These are phyloP conservation scores for Mortierella sp. DNA, from an alignment of 371 early-diverging fungal genomes.

Conservation along the genomic window DNA sequence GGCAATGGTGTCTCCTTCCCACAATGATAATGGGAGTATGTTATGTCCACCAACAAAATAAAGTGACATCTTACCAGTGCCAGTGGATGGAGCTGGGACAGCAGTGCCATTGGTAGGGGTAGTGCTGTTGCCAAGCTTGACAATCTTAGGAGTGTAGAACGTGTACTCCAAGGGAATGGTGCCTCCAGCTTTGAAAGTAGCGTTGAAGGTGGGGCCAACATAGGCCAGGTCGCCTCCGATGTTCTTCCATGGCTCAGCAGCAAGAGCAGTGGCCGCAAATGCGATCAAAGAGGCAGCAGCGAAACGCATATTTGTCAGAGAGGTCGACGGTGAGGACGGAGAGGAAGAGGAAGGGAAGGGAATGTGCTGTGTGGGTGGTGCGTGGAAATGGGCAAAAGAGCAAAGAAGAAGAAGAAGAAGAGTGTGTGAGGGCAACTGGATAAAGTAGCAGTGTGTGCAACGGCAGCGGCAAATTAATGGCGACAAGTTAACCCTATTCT, in stretches of 20 bases:
- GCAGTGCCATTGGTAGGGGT: slow-evolving; percentile 3
- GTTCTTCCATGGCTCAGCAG: slow-evolving; percentile 36
- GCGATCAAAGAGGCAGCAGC: slow-evolving; percentile 26
- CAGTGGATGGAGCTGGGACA: slow-evolving; percentile 10
- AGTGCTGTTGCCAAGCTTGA: slow-evolving; percentile 3
- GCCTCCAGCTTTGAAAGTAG: slow-evolving; percentile 51
- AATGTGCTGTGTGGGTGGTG: slow-evolving; percentile 4
- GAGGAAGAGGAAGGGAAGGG: not conserved
- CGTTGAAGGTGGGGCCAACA: slow-evolving; percentile 41
- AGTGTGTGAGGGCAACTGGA: not conserved
- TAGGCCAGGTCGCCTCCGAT: slow-evolving; percentile 45
- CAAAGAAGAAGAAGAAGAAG: slow-evolving; percentile 27
- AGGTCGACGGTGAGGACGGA: not conserved
- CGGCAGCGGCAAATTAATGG: not conserved
- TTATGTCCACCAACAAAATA: not conserved
- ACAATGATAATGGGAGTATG: not conserved
- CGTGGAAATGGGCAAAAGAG: slow-evolving; percentile 41
- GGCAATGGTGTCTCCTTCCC: not conserved
- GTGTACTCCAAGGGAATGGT: slow-evolving; percentile 46
- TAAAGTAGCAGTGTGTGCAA: not conserved
- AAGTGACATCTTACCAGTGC: slow-evolving; percentile 26
- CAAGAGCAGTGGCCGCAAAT: slow-evolving; percentile 25
- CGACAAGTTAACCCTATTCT: slow-evolving; percentile 6
- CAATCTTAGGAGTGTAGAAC: slow-evolving; percentile 31
- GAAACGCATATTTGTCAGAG: slow-evolving; percentile 37